phyloP scores from a whole-genome alignment of 2,329 filamentous ascomycete species.

The Microcyclospora tardicrescens region DNA sequence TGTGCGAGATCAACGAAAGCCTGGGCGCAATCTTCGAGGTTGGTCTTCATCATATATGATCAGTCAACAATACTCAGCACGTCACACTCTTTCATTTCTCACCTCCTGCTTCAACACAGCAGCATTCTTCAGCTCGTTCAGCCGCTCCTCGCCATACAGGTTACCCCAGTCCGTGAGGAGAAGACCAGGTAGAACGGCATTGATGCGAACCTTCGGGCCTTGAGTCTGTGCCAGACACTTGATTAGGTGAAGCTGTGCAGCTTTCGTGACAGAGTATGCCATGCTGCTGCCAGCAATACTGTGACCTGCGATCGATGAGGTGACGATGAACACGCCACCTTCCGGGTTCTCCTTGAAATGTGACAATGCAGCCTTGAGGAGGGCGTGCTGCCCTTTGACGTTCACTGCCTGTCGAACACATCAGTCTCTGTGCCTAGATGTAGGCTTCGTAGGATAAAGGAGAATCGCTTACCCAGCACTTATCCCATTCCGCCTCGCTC shows the following conservation, averaged over 20 bases:
- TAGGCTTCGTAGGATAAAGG: too few species aligned
- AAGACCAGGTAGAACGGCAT: slow-evolving; percentile 52
- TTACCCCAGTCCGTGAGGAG: slow-evolving; percentile 54
- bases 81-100: slow-evolving; percentile 10
- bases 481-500: slow-evolving; percentile 51
- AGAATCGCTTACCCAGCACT: slow-evolving; percentile 36
- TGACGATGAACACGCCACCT: slow-evolving; percentile 50
- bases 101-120: slow-evolving; percentile 49
- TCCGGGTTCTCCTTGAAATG: slow-evolving; percentile 48
- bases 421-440: too few species aligned
- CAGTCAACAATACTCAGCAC: background rate
- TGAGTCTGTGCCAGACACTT: slow-evolving; percentile 51
- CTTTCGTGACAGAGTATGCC: slow-evolving; percentile 67
- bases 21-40: slow-evolving; percentile 42
- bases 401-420: slow-evolving; percentile 34
- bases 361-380: slow-evolving; percentile 44
- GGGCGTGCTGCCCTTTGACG: slow-evolving; percentile 36
- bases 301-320: slow-evolving; percentile 45
- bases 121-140: slow-evolving; percentile 40
- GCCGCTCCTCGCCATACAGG: slow-evolving; percentile 37
- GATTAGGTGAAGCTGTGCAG: slow-evolving; percentile 56
- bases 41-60: slow-evolving; percentile 24
- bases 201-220: slow-evolving; percentile 49
- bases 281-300: slow-evolving; percentile 40
- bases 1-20: slow-evolving; percentile 42